Evolutionary conservation across 768 basidiomycete species (phyloP).

Genomic region (Podaxis sp.): DNA sequence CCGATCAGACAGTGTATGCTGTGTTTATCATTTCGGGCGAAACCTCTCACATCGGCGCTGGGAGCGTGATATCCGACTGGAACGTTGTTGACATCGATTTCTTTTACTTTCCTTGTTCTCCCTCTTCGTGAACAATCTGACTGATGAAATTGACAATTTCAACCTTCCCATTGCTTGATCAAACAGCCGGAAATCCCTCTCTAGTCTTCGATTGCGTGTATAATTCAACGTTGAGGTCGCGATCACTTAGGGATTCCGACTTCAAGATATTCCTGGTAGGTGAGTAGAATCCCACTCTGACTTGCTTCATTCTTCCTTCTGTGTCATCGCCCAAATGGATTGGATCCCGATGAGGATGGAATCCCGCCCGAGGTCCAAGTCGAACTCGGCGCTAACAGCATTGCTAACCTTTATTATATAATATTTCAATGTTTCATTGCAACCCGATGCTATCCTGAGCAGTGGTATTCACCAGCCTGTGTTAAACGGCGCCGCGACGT

Average conservation of each 20-base stretch:
- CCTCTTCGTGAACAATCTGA: constrained; percentile 5
- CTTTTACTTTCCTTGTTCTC: not conserved
- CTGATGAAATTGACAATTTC: not conserved
- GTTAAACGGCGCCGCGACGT: not conserved
- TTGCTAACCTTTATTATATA: not conserved
- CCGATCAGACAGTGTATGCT: not conserved
- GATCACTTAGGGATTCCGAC: constrained; percentile 55
- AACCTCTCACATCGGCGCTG: not conserved
- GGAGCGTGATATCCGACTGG: not conserved
- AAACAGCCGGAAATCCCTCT: constrained; percentile 63
- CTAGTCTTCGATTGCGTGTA: constrained; percentile 76
- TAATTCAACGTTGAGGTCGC: constrained; percentile 57
- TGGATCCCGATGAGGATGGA: not conserved
- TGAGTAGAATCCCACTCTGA: constrained; percentile 28
- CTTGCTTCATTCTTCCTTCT: constrained; percentile 11
- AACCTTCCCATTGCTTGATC: not conserved
- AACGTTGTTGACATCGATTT: too few relatives aligned
- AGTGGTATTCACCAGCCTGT: not conserved
- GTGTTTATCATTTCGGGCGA: not conserved
- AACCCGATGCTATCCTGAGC: not conserved
- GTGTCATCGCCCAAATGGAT: not conserved
- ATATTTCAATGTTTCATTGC: not conserved
- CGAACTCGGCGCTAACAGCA: not conserved
- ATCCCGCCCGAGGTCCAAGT: not conserved
- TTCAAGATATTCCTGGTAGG: constrained; percentile 75